Evolutionary conservation across 1,284 basidiomycete genomes (phyloP).

Genomic region (Sanghuangporus weigelae): DNA sequence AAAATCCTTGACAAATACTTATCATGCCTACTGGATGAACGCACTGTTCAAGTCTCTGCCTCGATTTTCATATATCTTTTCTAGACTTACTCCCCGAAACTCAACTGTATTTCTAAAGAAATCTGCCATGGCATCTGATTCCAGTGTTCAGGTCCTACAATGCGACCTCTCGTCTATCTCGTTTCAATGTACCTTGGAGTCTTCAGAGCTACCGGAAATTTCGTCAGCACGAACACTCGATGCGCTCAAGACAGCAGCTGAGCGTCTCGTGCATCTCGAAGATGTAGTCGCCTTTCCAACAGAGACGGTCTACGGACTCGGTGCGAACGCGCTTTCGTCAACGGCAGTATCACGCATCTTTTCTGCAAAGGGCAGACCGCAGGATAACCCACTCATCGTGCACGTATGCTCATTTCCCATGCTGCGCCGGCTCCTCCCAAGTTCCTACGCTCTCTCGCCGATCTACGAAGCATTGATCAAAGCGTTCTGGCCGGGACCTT

Average conservation of each 20-base stretch:
- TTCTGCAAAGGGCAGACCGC: slow-evolving; percentile 85
- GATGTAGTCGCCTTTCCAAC: slow-evolving; percentile 87
- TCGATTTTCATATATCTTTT: background rate
- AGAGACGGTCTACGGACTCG: slow-evolving; percentile 98
- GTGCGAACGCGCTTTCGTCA: slow-evolving; percentile 73
- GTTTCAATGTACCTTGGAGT: slow-evolving; percentile 33
- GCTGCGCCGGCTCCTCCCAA: slow-evolving; percentile 71
- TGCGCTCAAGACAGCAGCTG: slow-evolving; percentile 44
- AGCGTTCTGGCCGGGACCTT: slow-evolving; percentile 92
- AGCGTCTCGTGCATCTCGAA: slow-evolving; percentile 38
- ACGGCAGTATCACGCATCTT: slow-evolving; percentile 77
- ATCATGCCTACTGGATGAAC: background rate
- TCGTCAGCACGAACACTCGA: slow-evolving; percentile 39
- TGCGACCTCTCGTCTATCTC: slow-evolving; percentile 54
- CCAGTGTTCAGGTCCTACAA: slow-evolving; percentile 33
- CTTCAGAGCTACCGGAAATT: slow-evolving; percentile 36
- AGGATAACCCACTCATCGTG: slow-evolving; percentile 97
- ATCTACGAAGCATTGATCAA: slow-evolving; percentile 72
- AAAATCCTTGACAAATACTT: background rate
- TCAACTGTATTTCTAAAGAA: background rate
- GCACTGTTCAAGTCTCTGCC: background rate
- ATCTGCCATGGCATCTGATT: background rate
- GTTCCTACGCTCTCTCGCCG: slow-evolving; percentile 49
- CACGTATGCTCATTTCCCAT: slow-evolving; percentile 87
- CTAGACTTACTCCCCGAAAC: background rate